These are phyloP conservation scores for Excoecaria agallocha DNA, from an alignment of 345 rosid species.

Conservation along the genomic window DNA sequence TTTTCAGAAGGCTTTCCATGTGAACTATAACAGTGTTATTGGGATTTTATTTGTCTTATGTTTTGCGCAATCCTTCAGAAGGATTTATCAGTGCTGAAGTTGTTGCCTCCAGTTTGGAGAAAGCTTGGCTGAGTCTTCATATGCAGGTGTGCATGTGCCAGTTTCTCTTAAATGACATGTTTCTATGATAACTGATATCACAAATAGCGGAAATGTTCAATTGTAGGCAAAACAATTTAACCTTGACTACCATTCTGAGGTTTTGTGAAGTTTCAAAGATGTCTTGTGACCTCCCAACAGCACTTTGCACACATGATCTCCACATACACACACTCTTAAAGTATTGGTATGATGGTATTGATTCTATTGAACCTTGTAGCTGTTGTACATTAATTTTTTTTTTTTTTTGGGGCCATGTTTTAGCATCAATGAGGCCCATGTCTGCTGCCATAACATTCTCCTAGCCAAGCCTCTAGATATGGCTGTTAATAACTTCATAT, in stretches of 20 bases:
- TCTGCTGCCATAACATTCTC: neutral
- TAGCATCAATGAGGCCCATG: neutral
- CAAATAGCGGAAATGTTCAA: too few species aligned
- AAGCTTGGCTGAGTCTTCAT: conserved; percentile 81
- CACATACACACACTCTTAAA: too few species aligned
- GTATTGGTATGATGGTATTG: neutral
- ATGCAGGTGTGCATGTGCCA: conserved; percentile 53
- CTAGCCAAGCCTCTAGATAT: neutral
- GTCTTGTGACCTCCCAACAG: too few species aligned
- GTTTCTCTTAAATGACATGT: neutral
- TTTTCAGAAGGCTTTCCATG: neutral
- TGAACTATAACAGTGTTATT: neutral
- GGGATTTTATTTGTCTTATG: neutral
- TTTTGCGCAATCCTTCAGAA: conserved; percentile 42
- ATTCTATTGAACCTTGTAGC: neutral
- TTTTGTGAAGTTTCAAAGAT: too few species aligned
- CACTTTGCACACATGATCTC: too few species aligned
- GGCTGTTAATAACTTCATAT: neutral
- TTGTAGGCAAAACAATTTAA: too few species aligned
- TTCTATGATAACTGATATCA: too few species aligned
- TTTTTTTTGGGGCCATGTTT: neutral
- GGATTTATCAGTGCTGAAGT: conserved; percentile 71
- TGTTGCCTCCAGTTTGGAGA: conserved; percentile 68
- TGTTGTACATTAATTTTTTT: neutral
- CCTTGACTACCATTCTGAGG: too few species aligned